Evolutionary conservation across 73 alveolate species (phyloP), one percentile per base, ranked within the genome.

Genomic region (Paramecium octaurelia): DNA sequence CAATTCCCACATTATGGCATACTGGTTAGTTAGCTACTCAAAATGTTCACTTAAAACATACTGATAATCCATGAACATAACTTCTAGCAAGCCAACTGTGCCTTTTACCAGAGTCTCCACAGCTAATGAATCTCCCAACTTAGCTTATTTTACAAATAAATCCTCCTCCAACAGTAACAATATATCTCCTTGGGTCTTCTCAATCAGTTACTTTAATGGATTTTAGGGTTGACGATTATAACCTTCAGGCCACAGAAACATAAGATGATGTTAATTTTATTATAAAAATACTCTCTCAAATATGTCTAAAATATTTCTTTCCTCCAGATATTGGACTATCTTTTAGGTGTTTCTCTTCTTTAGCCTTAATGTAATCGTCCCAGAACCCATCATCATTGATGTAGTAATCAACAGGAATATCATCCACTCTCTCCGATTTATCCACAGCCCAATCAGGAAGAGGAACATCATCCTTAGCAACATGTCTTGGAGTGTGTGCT

Each of bases 301-400:
- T 80, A 46, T 80, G 91, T 35, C 35, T 44, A 24, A 42, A 80
- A 46, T 24, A 80, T 18, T 20, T 23, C 24, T 80, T 80, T 43
- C 91, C 73, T 43, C 75, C 71, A 23, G 16, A 10, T 80, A 80
- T 43, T 8, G 91, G 91, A 42, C 31, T 14, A 8, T 48, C 57
- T n/a, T 23, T 80, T 11, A 80, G 14, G 24, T 48, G 70, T 24
- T 27, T 48, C 18, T 80, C 35, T 23, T 80, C 91, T 24, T 80
- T 80, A 16, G 21, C 44, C 24, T 21, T 35, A 42, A 80, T 80
- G 36, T 80, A 80, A 42, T 80, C 91, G 44, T 80, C 91, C 91
- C 91, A 80, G 12, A 44, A 80, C 21, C 91, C 91, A 80, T 80
- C 91, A n/a, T 80, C 91, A 80, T 80, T 80, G 18, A 80, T 80